These are phyloP conservation scores for Fusarium sp. DNA, from an alignment of 2,329 filamentous ascomycete genomes.

Conservation along the genomic window DNA sequence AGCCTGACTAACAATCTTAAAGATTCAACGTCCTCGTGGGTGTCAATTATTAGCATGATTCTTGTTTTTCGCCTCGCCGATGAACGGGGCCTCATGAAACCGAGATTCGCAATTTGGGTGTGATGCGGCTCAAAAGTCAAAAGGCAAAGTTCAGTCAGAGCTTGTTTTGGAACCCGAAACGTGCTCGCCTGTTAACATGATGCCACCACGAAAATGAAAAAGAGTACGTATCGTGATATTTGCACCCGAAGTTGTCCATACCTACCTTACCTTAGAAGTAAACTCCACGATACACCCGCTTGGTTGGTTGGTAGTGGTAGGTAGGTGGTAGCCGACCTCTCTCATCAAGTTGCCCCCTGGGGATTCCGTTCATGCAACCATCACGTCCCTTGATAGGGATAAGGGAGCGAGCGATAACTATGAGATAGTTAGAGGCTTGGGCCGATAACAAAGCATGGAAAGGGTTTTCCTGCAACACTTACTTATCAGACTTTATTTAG, in stretches of 20 bases:
- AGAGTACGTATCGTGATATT: neutral
- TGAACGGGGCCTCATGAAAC: slow-evolving; percentile 14
- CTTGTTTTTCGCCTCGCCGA: slow-evolving; percentile 11
- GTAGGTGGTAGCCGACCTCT: neutral
- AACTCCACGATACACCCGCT: neutral
- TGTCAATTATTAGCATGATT: neutral
- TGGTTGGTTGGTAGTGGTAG: neutral
- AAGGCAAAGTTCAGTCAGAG: neutral
- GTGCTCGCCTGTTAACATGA: slow-evolving; percentile 17
- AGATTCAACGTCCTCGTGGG: neutral
- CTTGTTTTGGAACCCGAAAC: slow-evolving; percentile 20
- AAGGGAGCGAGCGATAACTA: neutral
- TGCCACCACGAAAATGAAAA: slow-evolving; percentile 1
- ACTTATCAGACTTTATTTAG: slow-evolving; percentile 14
- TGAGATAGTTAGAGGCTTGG: neutral
- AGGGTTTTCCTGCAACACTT: neutral
- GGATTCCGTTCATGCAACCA: slow-evolving; percentile 9
- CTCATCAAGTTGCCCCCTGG: slow-evolving; percentile 12
- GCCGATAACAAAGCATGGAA: neutral
- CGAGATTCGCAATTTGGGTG: slow-evolving; percentile 6
- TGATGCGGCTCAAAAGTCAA: slow-evolving; percentile 7
- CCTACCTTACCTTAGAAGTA: neutral
- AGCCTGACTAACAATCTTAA: slow-evolving; percentile 8
- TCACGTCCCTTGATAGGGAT: slow-evolving; percentile 1
- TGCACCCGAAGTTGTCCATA: neutral